Base-by-base conservation (phyloP, 805 yeast genomes). In the Hanseniaspora taiwanica region DNA sequence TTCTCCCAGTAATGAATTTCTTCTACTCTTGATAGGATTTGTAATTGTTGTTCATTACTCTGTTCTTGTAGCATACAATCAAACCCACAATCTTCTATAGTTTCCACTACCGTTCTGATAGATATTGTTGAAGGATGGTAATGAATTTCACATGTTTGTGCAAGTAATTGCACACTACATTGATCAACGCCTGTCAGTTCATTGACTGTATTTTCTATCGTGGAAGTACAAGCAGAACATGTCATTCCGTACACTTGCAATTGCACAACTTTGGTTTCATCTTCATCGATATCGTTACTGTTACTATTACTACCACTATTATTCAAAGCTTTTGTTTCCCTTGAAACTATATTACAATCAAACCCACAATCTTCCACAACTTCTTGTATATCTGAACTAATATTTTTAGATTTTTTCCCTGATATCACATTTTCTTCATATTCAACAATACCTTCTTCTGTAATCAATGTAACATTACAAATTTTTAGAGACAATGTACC, bases 331-430 rank as follows among this genome's bases (percentile, higher is more conserved):
- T 27, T 13, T 17, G 20, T 25, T 19, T 12, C 7, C 20, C 53
- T 21, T 25, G 40, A 35, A 2, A 42, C n/a, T 10, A 50, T 44
- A 9, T 37, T 39, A 7, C 75, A 76, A 35, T 75, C 86, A 52
- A 81, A 83, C 5, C 94, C 94, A 47, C 81, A 73, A 51, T 80
- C 84, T 43, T 84, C 94, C 13, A 87, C 71, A 2, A 74, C 60
- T 21, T 71, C 74, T 21, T 83, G 93, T 13, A 87, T 70, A 2
- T 74, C 60, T 18, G 71, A 74, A 21, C 56, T 54, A 2, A 85
- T 53, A 3, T 48, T 50, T 1, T 62, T 69, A 18, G 7, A 6
- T 10, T 39, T 21, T 4, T 25, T 12, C 12, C 40, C 3, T 39
- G 59, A 1, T 53, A 44, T 40, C n/a, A 23, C 27, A 17, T 32